Base-by-base conservation (phyloP, 495 filamentous ascomycete genomes). In the Tuber umbilicatum region DNA sequence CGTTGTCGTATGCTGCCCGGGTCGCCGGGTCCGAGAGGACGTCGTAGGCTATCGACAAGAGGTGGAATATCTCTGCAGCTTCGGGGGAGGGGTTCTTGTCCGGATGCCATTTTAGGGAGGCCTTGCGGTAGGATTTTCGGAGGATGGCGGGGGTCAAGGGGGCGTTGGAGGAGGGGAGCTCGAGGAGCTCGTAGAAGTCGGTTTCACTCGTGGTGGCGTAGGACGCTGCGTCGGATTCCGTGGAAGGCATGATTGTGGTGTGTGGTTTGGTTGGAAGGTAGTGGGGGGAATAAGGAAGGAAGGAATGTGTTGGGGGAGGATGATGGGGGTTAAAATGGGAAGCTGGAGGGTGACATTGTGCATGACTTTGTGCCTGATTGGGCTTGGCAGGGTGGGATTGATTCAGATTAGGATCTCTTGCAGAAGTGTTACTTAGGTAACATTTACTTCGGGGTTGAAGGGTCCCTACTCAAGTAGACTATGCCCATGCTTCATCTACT, bases 101-200 rank as follows among this genome's bases (percentile, higher is more conserved):
- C 3, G 95, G 95, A 83, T 99, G 95, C 84, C 94, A 94, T 85
- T 92, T 94, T 23, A 97, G 86, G 0, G 95, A 93, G 7, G 93
- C 90, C 81, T 92, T 92, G 73, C 95, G 90, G 85, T 96, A 99
- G 73, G 93, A 92, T 77, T 91, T 90, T 75, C 94, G 92, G 74
- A 99, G 89, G 72, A 94, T 89, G 68, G 87, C 68, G 27, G 81
- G 87, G 31, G 88, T 86, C 16, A 64, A 64, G 27, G 55, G 55
- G 69, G 97, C 82, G n/a, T 87, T 88, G 68, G 88, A 72, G 23
- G 60, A 87, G 31, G 88, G 86, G 70, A 97, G 83, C 37, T 86
- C 86, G 37, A 98, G 90, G 73, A 97, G 89, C 68, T 88, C 90
- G 84, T 99, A 99, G 82, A 95, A 96, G 84, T 99, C 92, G 72